These are phyloP conservation scores for Saccharomycopsis hybrid DNA, from an alignment of 1,139 yeast genomes.

Conservation along the genomic window DNA sequence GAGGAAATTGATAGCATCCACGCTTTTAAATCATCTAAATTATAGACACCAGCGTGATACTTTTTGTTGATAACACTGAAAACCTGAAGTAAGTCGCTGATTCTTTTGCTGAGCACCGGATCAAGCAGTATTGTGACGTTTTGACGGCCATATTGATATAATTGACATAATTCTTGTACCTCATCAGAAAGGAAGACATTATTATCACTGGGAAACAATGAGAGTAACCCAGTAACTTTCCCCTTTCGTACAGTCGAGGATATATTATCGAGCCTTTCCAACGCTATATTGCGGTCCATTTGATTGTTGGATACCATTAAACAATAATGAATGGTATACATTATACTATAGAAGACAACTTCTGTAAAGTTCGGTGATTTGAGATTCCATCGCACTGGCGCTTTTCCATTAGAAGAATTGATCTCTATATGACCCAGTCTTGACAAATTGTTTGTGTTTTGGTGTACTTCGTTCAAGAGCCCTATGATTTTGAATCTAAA, in stretches of 20 bases:
- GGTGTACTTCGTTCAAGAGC: conserved; percentile 2
- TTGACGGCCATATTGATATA: neutral
- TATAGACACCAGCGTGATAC: neutral
- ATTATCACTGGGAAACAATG: neutral
- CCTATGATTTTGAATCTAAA: conserved; percentile 7
- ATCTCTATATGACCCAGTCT: neutral
- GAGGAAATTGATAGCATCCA: conserved; percentile 7
- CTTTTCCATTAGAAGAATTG: neutral
- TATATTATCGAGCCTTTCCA: neutral
- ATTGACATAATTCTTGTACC: neutral
- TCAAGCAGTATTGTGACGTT: neutral
- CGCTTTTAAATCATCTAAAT: conserved; percentile 5
- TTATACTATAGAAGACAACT: neutral
- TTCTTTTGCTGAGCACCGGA: conserved; percentile 1
- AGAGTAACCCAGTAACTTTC: neutral
- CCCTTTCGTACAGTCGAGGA: neutral
- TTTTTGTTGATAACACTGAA: neutral
- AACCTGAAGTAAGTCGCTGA: conserved; percentile 1
- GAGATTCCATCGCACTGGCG: neutral
- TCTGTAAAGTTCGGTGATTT: neutral
- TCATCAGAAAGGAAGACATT: neutral
- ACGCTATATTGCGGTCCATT: neutral
- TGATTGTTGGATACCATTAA: neutral
- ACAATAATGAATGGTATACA: conserved; percentile 4
- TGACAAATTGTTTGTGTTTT: neutral